phyloP scores from a whole-genome alignment of 1,284 basidiomycete species.

The Naganishia sp. region DNA sequence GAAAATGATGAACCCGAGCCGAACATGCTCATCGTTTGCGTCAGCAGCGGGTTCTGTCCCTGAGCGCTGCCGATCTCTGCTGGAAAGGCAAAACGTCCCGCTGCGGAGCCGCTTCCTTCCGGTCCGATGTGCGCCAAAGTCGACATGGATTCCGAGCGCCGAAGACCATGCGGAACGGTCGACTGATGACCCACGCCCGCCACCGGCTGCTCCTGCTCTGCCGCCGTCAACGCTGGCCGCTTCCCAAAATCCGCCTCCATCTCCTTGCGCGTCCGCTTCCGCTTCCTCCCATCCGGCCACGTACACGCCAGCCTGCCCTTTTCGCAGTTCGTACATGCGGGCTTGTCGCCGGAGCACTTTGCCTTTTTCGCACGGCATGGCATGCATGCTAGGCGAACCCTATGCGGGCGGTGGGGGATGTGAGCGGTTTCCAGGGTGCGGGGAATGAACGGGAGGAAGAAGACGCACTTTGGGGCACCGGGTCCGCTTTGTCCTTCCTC shows the following conservation, averaged over 20 bases:
- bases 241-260: constrained; percentile 54
- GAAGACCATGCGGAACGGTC: neutral
- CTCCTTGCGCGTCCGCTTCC: constrained; percentile 54
- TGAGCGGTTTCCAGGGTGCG: neutral
- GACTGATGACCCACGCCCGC: neutral
- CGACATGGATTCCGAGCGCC: neutral
- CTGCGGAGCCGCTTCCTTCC: neutral
- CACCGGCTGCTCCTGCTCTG: too few species aligned
- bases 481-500: constrained; percentile 12
- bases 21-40: neutral
- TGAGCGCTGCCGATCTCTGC: too few species aligned
- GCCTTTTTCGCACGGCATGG: constrained; percentile 52
- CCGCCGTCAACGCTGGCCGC: constrained; percentile 4
- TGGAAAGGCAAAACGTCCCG: too few species aligned
- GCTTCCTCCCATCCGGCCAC: constrained; percentile 52
- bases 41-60: too few species aligned
- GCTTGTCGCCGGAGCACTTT: constrained; percentile 52
- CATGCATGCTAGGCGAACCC: constrained; percentile 30
- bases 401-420: neutral
- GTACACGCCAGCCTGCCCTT: constrained; percentile 50
- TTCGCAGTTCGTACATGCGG: constrained; percentile 49
- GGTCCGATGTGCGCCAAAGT: neutral
- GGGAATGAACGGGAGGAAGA: neutral
- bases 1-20: neutral
- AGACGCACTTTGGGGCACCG: constrained; percentile 16